Evolutionary conservation across 495 filamentous ascomycete genomes (phyloP).

Genomic region (Xylaria longipes): DNA sequence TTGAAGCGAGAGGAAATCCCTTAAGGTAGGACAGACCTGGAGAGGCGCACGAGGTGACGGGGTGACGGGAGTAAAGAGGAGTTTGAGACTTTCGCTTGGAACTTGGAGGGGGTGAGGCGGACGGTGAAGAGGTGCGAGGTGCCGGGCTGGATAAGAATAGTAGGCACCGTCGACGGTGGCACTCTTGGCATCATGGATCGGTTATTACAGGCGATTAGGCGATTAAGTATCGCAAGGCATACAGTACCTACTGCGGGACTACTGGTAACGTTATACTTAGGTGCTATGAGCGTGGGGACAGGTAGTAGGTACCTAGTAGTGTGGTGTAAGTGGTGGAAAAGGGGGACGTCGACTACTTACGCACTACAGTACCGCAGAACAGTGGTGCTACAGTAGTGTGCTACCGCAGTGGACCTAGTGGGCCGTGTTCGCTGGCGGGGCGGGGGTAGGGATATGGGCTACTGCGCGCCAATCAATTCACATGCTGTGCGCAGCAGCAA

Average conservation of each 20-base stretch:
- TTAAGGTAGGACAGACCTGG: slow-evolving; percentile 17
- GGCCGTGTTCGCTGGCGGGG: slow-evolving; percentile 2
- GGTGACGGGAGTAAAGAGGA: neutral
- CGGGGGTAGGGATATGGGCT: neutral
- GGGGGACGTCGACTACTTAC: neutral
- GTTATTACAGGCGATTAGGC: neutral
- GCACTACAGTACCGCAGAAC: neutral
- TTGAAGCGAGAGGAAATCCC: slow-evolving; percentile 11
- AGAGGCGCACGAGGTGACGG: neutral
- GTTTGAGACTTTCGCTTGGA: neutral
- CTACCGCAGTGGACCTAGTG: neutral
- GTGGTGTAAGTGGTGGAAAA: neutral
- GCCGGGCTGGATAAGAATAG: neutral
- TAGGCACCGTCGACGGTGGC: neutral
- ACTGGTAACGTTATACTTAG: too few species aligned
- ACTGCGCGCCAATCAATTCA: slow-evolving; percentile 8
- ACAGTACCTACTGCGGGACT: too few species aligned
- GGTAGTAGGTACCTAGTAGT: too few species aligned
- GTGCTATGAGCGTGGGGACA: neutral
- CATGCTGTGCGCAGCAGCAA: neutral
- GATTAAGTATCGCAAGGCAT: slow-evolving; percentile 13
- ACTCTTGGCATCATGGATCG: neutral
- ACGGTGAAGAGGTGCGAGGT: neutral
- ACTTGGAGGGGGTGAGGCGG: neutral
- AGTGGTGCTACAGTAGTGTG: neutral